A percentile compares a stretch with the other conserved stretches of the same genome.
phyloP scores from a whole-genome alignment of 208 protist genomes.

The Borovskyia barvae region DNA sequence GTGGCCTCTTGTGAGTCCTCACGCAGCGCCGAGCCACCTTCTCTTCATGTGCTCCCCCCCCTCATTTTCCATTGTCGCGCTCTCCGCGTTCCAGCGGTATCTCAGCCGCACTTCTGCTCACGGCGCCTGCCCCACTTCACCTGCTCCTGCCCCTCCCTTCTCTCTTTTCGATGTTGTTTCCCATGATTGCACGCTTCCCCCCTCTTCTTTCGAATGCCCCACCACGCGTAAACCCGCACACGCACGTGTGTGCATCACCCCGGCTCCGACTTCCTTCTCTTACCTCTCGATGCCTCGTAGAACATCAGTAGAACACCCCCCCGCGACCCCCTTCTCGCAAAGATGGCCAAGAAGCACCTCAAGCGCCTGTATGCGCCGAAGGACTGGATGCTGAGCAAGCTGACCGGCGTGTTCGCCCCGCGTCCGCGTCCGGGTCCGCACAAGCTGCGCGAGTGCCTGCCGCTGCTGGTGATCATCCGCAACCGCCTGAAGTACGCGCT shows the following conservation, averaged over 20 bases:
- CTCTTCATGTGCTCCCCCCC: no score
- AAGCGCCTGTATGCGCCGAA: constrained; percentile 99
- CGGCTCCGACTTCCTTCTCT: neutral
- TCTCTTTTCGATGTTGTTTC: neutral
- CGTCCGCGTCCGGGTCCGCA: constrained; percentile 97
- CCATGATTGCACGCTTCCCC: neutral
- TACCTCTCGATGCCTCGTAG: neutral
- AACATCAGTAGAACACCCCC: constrained; percentile 13
- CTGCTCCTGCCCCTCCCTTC: no score
- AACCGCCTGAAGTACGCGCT: constrained; percentile 98
- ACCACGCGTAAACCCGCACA: constrained; percentile 6
- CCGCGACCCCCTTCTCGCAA: constrained; percentile 9
- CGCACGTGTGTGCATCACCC: neutral
- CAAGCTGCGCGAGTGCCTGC: constrained; percentile 93
- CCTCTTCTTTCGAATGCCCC: neutral
- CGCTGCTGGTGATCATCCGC: constrained; percentile 86
- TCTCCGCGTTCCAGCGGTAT: no score
- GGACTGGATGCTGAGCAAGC: constrained; percentile 99
- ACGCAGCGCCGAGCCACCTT: no score
- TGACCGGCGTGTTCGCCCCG: constrained; percentile 97
- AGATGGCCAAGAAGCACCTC: constrained; percentile 98
- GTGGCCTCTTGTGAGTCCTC: no score
- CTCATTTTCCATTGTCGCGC: no score
- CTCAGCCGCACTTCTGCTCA: no score
- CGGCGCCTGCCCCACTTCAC: neutral